Evolutionary conservation across 495 filamentous ascomycete genomes (phyloP), one percentile per base, ranked within the genome.

Genomic region (Schizothecium vesticola): DNA sequence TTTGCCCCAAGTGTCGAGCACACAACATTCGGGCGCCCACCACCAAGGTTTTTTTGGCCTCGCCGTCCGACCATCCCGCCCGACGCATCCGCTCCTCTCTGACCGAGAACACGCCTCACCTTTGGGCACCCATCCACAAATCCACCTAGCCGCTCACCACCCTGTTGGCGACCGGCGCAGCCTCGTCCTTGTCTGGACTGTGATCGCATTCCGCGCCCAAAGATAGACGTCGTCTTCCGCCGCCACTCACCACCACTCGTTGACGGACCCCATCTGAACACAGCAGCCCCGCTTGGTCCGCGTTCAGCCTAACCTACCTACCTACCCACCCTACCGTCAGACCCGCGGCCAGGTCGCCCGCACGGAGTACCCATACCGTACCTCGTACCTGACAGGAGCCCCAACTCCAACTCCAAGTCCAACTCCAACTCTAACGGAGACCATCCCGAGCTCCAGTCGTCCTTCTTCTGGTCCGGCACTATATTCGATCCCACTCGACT

Each of bases 131-230:
- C 43, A 51, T 33, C 43, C 16, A 7, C 43, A 8, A 51, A 12
- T 51, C 43, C 43, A 12, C 43, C 43, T n/a, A 51, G 43, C 43
- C 43, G 43, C 43, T n/a, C 43, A 51, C 43, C 43, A n/a, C 43
- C 16, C 8, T 51, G 43, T n/a, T 51, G 36, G 36, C 36, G 26
- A 51, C 43, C 43, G 16, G 43, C 19, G 43, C 43, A 51, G 43
- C 43, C 43, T n/a, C 43, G 43, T n/a, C 33, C 13, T 29, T 7
- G 28, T 29, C 28, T 29, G 28, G 28, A 29, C 31, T 25, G 69
- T 36, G 57, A 29, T 75, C 63, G 68, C 62, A 75, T 75, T 77
- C 71, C 64, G 74, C 73, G 73, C 73, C 74, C 71, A 75, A 76
- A 51, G 43, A 51, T 51, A 51, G 43, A 51, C 16, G 33, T 4